Evolutionary conservation across 129 eudicot genomes (phyloP).

Genomic region (Centella asiatica): DNA sequence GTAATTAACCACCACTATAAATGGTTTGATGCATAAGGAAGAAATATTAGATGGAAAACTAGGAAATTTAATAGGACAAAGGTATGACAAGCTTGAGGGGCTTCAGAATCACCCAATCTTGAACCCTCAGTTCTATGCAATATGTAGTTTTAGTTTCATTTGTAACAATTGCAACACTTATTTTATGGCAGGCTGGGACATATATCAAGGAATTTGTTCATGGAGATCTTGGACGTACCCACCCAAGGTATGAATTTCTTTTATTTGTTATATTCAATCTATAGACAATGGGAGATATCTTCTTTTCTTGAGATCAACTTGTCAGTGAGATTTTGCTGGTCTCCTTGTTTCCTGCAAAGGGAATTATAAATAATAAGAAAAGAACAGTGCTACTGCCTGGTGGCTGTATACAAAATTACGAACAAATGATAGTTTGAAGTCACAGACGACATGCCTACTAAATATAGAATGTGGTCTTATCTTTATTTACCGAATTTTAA

Average conservation of each 20-base stretch:
- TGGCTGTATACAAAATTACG: too few relatives aligned
- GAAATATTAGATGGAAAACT: not conserved
- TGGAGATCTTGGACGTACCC: slow-evolving; percentile 98
- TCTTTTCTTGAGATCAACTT: not conserved
- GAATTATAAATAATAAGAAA: not conserved
- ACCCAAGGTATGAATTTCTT: slow-evolving; percentile 65
- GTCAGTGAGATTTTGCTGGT: not conserved
- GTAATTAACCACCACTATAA: too few relatives aligned
- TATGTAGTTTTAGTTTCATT: not conserved
- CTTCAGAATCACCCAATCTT: not conserved
- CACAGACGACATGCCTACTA: too few relatives aligned
- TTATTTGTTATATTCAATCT: not conserved
- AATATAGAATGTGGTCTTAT: too few relatives aligned
- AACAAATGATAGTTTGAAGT: too few relatives aligned
- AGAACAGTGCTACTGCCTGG: not conserved
- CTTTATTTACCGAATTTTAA: too few relatives aligned
- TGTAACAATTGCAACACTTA: not conserved
- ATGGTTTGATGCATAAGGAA: too few relatives aligned
- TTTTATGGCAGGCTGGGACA: slow-evolving; percentile 78
- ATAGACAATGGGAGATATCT: not conserved
- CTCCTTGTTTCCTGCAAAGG: not conserved
- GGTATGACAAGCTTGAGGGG: not conserved
- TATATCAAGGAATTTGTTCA: slow-evolving; percentile 98
- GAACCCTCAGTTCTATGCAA: not conserved
- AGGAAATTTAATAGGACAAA: not conserved